Evolutionary conservation across 2,329 filamentous ascomycete species (phyloP).

Genomic region (Pseudocercospora crystallina): DNA sequence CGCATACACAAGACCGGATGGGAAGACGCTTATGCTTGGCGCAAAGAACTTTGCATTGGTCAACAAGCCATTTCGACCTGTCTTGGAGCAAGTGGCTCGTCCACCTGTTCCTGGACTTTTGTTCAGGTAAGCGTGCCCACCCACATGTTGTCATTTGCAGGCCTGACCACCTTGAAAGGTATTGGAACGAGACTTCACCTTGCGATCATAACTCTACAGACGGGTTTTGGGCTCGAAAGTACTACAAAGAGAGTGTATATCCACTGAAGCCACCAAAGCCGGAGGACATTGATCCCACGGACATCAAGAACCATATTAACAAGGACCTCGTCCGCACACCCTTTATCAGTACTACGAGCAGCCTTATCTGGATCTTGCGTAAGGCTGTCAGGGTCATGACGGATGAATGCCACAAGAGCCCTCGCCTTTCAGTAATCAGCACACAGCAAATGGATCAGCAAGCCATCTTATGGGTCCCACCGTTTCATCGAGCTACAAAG

Average conservation of each 20-base stretch:
- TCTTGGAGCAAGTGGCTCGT: conserved; percentile 1
- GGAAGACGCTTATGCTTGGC: no score
- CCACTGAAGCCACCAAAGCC: not conserved
- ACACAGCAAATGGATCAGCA: not conserved
- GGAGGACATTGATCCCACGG: no score
- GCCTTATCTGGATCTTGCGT: no score
- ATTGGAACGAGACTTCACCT: conserved; percentile 7
- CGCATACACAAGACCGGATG: no score
- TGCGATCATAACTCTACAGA: conserved; percentile 8
- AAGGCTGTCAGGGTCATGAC: no score
- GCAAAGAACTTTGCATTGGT: no score
- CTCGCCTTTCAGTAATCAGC: not conserved
- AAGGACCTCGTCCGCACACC: no score
- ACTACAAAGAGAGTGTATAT: conserved; percentile 10
- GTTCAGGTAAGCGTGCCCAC: not conserved
- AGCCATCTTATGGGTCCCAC: conserved; percentile 3
- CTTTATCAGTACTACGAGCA: no score
- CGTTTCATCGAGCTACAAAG: not conserved
- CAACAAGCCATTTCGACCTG: not conserved
- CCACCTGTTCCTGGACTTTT: conserved; percentile 11
- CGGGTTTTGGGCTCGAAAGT: conserved; percentile 8
- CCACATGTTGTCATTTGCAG: not conserved
- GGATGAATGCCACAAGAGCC: no score
- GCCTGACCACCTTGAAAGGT: not conserved
- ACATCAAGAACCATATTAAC: no score